These are phyloP conservation scores for Jacaranda mimosifolia DNA, from an alignment of 257 asterid genomes.

Conservation along the genomic window DNA sequence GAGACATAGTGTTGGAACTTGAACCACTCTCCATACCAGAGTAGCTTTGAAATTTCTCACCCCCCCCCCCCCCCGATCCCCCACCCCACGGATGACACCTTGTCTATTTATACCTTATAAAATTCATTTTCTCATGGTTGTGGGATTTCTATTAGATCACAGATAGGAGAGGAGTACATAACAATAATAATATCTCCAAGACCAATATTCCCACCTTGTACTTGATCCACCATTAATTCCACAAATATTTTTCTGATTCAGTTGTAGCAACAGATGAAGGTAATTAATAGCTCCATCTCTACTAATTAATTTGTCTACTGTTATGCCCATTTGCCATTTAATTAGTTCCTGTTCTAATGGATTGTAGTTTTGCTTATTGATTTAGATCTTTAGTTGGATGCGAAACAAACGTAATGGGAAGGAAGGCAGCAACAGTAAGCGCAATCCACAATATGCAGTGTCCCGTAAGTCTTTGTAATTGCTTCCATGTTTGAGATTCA, in stretches of 20 bases:
- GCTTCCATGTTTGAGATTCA: not conserved
- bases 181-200: not conserved
- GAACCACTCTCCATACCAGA: conserved; percentile 40
- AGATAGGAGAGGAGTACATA: not conserved
- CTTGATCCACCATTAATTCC: not conserved
- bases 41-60: conserved; percentile 25
- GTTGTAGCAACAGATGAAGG: conserved; percentile 61
- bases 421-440: conserved; percentile 35
- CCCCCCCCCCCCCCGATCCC: not conserved
- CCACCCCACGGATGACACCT: not conserved
- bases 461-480: conserved; percentile 49
- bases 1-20: conserved; percentile 57
- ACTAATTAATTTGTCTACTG: too few relatives aligned
- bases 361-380: conserved; percentile 18
- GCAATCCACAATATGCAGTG: conserved; percentile 33
- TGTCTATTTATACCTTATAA: conserved; percentile 43
- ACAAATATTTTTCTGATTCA: too few relatives aligned
- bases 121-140: conserved; percentile 38
- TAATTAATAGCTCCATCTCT: conserved; percentile 21
- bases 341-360: not conserved
- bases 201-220: conserved; percentile 28
- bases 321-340: too few relatives aligned
- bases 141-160: conserved; percentile 39
- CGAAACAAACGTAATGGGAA: conserved; percentile 59
- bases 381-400: conserved; percentile 82